These are phyloP conservation scores for Geotrichum klebahnii DNA, from an alignment of 1,139 yeast genomes.

Conservation along the genomic window DNA sequence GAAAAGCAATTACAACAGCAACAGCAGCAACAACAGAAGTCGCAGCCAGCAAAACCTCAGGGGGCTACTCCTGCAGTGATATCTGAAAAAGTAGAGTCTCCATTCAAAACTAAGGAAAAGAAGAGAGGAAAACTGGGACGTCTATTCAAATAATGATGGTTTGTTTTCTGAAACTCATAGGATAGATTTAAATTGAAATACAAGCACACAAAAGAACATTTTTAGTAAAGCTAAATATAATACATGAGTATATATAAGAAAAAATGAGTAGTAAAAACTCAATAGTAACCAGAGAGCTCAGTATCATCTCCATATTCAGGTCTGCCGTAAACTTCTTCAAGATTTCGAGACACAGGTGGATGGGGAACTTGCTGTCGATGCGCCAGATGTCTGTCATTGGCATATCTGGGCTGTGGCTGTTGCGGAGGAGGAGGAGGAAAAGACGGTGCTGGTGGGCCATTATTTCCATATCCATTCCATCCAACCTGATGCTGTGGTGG, in stretches of 20 bases:
- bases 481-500: too few relatives aligned
- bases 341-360: conserved; percentile 41
- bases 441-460: conserved; percentile 6
- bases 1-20: conserved; percentile 48
- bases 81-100: not conserved
- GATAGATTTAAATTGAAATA: too few relatives aligned
- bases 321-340: conserved; percentile 49
- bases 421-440: conserved; percentile 15
- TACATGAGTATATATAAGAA: not conserved
- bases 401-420: not conserved
- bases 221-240: too few relatives aligned
- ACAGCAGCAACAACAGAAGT: conserved; percentile 38
- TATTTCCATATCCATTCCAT: not conserved
- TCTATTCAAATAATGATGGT: conserved; percentile 25
- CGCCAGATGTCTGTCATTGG: not conserved
- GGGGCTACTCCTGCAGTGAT: not conserved
- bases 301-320: conserved; percentile 23
- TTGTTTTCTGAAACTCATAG: too few relatives aligned
- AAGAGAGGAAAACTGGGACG: conserved; percentile 26
- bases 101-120: conserved; percentile 20
- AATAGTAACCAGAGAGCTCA: conserved; percentile 13
- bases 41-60: conserved; percentile 1
- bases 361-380: not conserved
- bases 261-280: not conserved
- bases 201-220: too few relatives aligned